Evolutionary conservation across 331 rosid genomes (phyloP).

Genomic region (Quercus phellos): DNA sequence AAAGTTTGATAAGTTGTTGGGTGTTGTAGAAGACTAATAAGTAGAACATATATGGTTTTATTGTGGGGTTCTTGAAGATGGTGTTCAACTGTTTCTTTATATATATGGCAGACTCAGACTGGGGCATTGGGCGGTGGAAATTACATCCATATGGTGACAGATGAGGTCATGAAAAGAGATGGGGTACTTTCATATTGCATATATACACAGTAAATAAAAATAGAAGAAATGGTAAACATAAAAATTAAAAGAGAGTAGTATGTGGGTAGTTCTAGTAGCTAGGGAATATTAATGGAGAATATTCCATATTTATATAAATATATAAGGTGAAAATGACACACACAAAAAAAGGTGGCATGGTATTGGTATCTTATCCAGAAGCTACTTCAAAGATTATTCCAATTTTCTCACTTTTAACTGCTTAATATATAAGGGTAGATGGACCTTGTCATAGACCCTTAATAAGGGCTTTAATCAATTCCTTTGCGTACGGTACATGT

Average conservation of each 20-base stretch:
- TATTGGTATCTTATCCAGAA: neutral
- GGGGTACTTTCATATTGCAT: neutral
- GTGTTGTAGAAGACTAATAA: neutral
- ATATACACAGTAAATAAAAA: too few relatives aligned
- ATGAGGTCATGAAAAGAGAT: slow-evolving; percentile 13
- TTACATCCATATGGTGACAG: slow-evolving; percentile 28
- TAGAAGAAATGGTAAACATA: neutral
- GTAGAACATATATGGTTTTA: too few relatives aligned
- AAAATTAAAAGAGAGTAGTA: neutral
- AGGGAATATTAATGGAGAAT: slow-evolving; percentile 7
- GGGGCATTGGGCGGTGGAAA: slow-evolving; percentile 25
- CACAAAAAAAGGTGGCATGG: neutral
- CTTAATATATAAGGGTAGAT: too few relatives aligned
- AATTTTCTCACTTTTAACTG: too few relatives aligned
- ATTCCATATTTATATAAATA: slow-evolving; percentile 13
- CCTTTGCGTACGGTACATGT: too few relatives aligned
- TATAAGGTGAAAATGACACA: slow-evolving; percentile 20
- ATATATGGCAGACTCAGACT: too few relatives aligned
- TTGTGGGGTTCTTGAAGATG: too few relatives aligned
- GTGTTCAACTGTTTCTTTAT: too few relatives aligned
- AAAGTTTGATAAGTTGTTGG: neutral
- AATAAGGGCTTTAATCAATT: too few relatives aligned
- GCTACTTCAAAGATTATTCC: neutral
- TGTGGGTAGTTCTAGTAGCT: too few relatives aligned
- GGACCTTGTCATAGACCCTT: too few relatives aligned